A percentile compares a stretch with the other conserved stretches of the same genome.
Conservation (phyloP, 148 eudicot genomes). For the Fagopyrum homotropicum region DNA sequence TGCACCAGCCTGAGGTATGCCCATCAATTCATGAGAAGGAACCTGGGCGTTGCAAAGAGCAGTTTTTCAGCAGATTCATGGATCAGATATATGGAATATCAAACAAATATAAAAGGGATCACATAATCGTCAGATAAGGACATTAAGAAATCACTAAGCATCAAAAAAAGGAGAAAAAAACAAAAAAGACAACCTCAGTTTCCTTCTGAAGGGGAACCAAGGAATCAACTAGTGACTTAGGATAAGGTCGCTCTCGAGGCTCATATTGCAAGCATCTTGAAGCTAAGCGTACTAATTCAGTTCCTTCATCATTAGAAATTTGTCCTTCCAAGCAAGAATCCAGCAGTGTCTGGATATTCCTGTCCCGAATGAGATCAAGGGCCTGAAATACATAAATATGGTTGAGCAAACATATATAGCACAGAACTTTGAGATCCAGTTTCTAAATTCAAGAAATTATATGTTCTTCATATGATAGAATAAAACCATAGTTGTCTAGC, state of each 20-base stretch:
- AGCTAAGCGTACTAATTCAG: constrained; percentile 83
- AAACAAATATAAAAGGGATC: neutral
- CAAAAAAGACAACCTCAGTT: constrained; percentile 53
- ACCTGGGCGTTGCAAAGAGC: constrained; percentile 35
- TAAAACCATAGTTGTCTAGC: neutral
- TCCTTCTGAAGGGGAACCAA: constrained; percentile 93
- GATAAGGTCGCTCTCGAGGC: constrained; percentile 90
- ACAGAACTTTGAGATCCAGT: neutral
- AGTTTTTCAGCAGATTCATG: constrained; percentile 5
- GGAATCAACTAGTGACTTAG: constrained; percentile 73
- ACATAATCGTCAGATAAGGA: neutral
- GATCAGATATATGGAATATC: neutral
- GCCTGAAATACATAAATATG: constrained; percentile 43
- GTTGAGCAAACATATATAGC: constrained; percentile 2
- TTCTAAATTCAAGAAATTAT: neutral
- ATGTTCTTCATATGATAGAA: neutral
- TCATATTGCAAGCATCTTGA: constrained; percentile 89
- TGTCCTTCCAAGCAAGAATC: constrained; percentile 98
- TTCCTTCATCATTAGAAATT: constrained; percentile 73
- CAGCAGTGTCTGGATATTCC: constrained; percentile 72
- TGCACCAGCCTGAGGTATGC: constrained; percentile 55
- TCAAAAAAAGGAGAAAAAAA: neutral
- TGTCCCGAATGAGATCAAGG: constrained; percentile 85
- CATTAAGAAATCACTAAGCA: neutral
- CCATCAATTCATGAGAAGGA: constrained; percentile 82